Percentiles rank a stretch among this genome's conserved stretches.
Conservation (phyloP, 495 filamentous ascomycete genomes). For the Penicillium maclennaniae region DNA sequence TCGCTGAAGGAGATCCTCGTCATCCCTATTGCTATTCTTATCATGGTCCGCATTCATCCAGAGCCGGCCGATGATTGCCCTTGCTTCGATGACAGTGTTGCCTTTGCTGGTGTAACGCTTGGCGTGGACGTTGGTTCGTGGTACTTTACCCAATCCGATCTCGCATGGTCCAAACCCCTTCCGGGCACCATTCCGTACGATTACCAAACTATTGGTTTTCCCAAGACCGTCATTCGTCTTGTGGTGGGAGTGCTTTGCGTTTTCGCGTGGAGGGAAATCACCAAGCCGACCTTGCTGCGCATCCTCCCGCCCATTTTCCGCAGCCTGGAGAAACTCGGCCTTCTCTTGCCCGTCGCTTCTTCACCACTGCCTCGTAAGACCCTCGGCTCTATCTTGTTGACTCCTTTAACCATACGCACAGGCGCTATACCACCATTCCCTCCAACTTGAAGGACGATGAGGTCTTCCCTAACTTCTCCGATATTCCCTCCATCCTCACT, state of each 20-base stretch:
- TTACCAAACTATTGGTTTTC: conserved; percentile 58
- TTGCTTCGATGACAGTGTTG: conserved; percentile 94
- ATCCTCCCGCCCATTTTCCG: conserved; percentile 83
- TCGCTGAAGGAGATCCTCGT: conserved; percentile 53
- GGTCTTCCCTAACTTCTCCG: conserved; percentile 77
- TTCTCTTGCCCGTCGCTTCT: conserved; percentile 83
- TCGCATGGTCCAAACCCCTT: conserved; percentile 54
- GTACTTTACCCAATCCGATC: conserved; percentile 62
- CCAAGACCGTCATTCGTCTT: conserved; percentile 58
- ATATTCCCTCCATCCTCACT: conserved; percentile 72
- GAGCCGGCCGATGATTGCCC: conserved; percentile 96
- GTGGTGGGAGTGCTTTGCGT: conserved; percentile 75
- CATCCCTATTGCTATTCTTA: conserved; percentile 60
- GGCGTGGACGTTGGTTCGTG: conserved; percentile 76
- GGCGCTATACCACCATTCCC: conserved; percentile 83
- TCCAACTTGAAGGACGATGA: conserved; percentile 74
- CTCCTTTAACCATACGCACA: conserved; percentile 18
- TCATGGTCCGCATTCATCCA: conserved; percentile 83
- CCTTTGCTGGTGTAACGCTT: conserved; percentile 85
- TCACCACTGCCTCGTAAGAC: conserved; percentile 77
- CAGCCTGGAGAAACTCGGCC: conserved; percentile 71
- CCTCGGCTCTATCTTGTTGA: background rate
- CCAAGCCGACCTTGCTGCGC: conserved; percentile 76
- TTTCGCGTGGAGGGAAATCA: conserved; percentile 82
- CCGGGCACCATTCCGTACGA: conserved; percentile 63